A percentile compares a stretch with the other conserved stretches of the same genome.
These are phyloP conservation scores for Magnaporthiopsis incrustans DNA, from an alignment of 2,329 filamentous ascomycete genomes.

Conservation along the genomic window DNA sequence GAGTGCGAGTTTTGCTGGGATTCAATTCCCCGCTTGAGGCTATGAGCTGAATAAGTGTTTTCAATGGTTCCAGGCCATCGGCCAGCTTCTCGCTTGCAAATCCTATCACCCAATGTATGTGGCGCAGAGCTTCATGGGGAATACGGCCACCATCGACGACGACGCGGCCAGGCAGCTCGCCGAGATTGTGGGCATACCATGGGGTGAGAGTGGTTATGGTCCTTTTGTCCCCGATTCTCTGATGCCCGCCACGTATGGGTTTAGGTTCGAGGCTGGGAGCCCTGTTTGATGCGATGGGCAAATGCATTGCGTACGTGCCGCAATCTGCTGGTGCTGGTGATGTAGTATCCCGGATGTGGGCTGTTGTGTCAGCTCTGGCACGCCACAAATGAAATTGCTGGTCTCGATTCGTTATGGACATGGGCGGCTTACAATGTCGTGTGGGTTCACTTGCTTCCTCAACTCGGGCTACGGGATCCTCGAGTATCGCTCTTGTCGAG, in stretches of 20 bases:
- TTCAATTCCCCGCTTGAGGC: not conserved
- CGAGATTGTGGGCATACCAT: slow-evolving; percentile 4
- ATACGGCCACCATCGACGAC: slow-evolving; percentile 4
- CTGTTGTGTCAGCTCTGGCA: slow-evolving; percentile 64
- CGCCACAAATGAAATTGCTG: slow-evolving; percentile 57
- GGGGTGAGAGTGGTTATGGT: slow-evolving; percentile 8
- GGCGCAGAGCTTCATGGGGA: slow-evolving; percentile 7
- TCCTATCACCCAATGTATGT: not conserved
- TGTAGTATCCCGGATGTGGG: slow-evolving; percentile 61
- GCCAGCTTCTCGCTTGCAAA: not conserved
- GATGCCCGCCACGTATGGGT: slow-evolving; percentile 8
- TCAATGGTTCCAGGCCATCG: not conserved
- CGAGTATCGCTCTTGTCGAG: no score
- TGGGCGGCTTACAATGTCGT: slow-evolving; percentile 41
- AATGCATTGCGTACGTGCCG: no score
- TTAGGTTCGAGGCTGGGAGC: not conserved
- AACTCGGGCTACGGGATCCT: slow-evolving; percentile 32
- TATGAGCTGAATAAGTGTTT: not conserved
- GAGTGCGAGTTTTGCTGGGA: not conserved
- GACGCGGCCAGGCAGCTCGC: slow-evolving; percentile 6
- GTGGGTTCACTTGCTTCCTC: slow-evolving; percentile 38
- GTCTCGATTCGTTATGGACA: slow-evolving; percentile 46
- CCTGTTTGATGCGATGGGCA: no score
- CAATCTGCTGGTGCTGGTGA: slow-evolving; percentile 56
- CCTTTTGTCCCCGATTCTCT: slow-evolving; percentile 9